Evolutionary conservation across 345 rosid genomes (phyloP), one percentile per base, ranked within the genome.

Genomic region (Geranium rotundifolium): DNA sequence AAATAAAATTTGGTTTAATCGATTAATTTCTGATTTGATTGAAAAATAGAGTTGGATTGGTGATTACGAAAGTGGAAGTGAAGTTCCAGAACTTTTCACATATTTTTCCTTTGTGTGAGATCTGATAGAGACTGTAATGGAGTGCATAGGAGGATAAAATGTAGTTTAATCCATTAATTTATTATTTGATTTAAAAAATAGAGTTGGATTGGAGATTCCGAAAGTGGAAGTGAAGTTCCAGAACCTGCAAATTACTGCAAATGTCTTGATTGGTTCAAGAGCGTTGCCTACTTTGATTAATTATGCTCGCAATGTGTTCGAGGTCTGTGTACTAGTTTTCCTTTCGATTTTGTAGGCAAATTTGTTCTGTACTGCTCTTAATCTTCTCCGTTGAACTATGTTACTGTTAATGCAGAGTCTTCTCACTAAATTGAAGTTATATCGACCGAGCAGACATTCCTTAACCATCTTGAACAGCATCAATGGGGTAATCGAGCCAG

Each of bases 231-330:
- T 89, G 19, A 82, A 90, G 68, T 89, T 82, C 63, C 79, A 84
- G 76, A 74, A 84, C 75, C 59, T 89, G 79, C 85, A 74, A 29
- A 63, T 91, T 17, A 76, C 20, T 19, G 92, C 92, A 34, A 64
- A 79, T 52, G 88, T 85, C 66, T 86, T 81, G 73, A 82, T 75
- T 29, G 92, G 90, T 19, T 75, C 81, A 3, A 81, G 98, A 80
- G 96, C 98, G 39, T 81, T 91, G 59, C 98, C 98, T 0, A 89
- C 96, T 59, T 80, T 91, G 80, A 67, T 78, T 63, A 91, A 91
- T 64, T 80, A 69, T 17, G 59, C 81, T 59, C 96, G 84, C 31
- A 79, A 91, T 69, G 56, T 77, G 8, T 1, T 81, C 46, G 96
- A 91, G 95, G 96, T 91, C 10, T 17, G 30, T 23, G 37, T n/a